Base-by-base conservation (phyloP, 768 basidiomycete species). In the Calocera viscosa region DNA sequence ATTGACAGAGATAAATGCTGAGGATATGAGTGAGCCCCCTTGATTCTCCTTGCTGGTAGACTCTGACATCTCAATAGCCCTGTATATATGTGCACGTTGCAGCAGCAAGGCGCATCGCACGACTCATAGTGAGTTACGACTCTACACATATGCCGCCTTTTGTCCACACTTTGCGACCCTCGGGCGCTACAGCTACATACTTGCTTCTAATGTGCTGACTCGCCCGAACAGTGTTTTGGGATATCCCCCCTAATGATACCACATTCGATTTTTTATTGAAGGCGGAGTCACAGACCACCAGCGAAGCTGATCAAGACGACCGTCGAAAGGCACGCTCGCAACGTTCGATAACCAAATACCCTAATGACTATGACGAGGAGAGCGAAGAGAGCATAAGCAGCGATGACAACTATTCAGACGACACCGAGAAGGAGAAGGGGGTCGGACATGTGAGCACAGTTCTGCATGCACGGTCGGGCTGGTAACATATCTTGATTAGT, bases 61-160 rank as follows among this genome's bases (percentile, higher is more conserved):
- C 3, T 19, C 66, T 24, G 24, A 67, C 63, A 49, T 66, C 22
- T 12, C 49, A 47, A 12, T 14, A 90, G 89, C 80, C 76, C 76
- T 85, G 67, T 90, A 84, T 74, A 72, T 84, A 60, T 85, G 84
- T 73, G 75, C 78, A 64, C 72, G 78, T 40, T 85, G 90, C 79
- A 79, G 83, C 67, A 75, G 81, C 71, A 80, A 78, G 67, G 87
- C 88, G 69, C 85, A 86, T 69, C 82, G 80, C 70, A 81, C 79
- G 76, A 85, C 84, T 77, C 82, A 85, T 76, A 85, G 90, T 91
- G 88, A 91, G 90, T 91, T 73, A 79, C 19, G 24, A 47, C 8
- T 47, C 19, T 34, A 12, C 28, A 24, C 39, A 64, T 70, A 67
- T 63, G 39, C 43, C 35, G 35, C 35, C 7, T 14, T 47, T 7